These are phyloP conservation scores for Coniochaeta ligniaria DNA, from an alignment of 2,329 filamentous ascomycete species.

Conservation along the genomic window DNA sequence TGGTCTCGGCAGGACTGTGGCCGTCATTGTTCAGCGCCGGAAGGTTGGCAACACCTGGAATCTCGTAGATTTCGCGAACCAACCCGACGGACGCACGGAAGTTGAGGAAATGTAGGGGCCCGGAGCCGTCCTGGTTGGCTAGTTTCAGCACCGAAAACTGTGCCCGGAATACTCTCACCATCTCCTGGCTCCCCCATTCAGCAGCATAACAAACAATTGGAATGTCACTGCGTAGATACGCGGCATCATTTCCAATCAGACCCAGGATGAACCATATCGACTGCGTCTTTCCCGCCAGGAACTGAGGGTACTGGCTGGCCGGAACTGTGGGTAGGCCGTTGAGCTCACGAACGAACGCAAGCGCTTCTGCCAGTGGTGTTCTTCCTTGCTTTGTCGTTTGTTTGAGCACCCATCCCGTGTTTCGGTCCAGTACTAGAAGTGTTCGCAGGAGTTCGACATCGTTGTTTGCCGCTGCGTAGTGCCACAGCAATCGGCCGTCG, in stretches of 20 bases:
- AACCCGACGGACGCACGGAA: not conserved
- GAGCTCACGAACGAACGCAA: not conserved
- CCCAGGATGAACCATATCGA: not conserved
- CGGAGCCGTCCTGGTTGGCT: not conserved
- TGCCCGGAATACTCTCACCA: not conserved
- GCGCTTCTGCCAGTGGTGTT: constrained; percentile 1
- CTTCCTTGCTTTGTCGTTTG: not conserved
- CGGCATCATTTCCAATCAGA: not conserved
- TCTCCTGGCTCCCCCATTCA: not conserved
- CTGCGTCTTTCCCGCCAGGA: not conserved
- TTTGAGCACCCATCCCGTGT: not conserved
- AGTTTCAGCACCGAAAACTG: not conserved
- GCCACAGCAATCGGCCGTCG: constrained; percentile 1
- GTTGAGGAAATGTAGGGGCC: not conserved
- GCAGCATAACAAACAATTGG: not conserved
- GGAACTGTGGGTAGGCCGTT: not conserved
- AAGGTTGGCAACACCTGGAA: not conserved
- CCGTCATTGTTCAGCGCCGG: not conserved
- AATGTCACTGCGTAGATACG: not conserved
- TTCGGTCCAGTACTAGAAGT: not conserved
- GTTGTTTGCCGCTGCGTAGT: constrained; percentile 2
- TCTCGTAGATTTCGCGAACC: not conserved
- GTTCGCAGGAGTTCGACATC: not conserved
- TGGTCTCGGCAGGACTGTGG: not conserved
- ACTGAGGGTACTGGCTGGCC: not conserved